These are phyloP conservation scores for Nitzschia inconspicua DNA, from an alignment of 108 stramenopile genomes.

Conservation along the genomic window DNA sequence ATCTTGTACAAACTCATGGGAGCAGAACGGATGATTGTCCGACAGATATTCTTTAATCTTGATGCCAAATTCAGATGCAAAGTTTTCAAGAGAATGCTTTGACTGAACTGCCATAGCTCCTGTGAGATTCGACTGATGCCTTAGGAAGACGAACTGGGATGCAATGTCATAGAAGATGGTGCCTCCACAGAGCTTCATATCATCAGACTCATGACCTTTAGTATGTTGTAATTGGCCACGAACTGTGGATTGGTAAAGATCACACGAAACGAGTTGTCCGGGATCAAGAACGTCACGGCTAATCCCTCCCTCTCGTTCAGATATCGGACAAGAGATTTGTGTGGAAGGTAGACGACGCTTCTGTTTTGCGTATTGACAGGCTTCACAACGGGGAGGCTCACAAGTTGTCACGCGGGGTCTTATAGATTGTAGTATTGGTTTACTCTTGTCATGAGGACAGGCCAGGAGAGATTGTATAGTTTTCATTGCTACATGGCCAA, in stretches of 20 bases:
- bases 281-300: constrained; percentile 6
- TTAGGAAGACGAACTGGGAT: constrained; percentile 12
- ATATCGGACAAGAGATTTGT: too few species aligned
- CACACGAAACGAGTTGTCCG: constrained; percentile 34
- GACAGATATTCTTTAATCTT: constrained; percentile 19
- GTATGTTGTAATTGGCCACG: constrained; percentile 31
- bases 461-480: too few species aligned
- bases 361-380: neutral
- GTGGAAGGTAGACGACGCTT: neutral
- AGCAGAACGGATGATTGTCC: constrained; percentile 34
- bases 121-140: constrained; percentile 15
- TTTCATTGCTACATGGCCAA: too few species aligned
- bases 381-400: neutral
- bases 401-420: too few species aligned
- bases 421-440: too few species aligned
- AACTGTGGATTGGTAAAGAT: constrained; percentile 31
- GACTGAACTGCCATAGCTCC: constrained; percentile 18
- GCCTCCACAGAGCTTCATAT: constrained; percentile 29
- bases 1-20: constrained; percentile 8
- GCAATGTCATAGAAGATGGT: constrained; percentile 47
- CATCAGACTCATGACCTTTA: constrained; percentile 22
- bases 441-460: too few species aligned
- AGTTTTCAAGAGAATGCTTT: constrained; percentile 21
- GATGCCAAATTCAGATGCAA: constrained; percentile 12
- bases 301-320: neutral